These are phyloP conservation scores for Papiliotrema nemorosa DNA, from an alignment of 1,284 basidiomycete species.

Conservation along the genomic window DNA sequence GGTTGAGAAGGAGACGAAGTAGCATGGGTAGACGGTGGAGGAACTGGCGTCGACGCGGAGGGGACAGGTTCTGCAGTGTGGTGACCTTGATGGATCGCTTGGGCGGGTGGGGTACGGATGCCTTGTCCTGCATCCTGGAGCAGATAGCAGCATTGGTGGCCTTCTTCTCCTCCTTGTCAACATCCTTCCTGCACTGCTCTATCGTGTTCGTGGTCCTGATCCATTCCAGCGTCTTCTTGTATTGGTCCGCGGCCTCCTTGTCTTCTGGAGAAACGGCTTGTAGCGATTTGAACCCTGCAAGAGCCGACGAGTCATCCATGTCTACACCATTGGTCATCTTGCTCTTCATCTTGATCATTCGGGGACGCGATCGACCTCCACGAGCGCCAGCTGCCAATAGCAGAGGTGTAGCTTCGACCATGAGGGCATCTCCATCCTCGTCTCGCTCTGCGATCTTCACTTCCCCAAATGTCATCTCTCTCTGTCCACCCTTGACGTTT, in stretches of 20 bases:
- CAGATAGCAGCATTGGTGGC: conserved; percentile 17
- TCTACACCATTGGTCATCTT: conserved; percentile 11
- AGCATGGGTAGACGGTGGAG: conserved; percentile 17
- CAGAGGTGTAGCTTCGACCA: conserved; percentile 19
- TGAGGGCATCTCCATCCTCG: conserved; percentile 18
- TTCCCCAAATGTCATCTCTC: conserved; percentile 18
- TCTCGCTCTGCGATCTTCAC: conserved; percentile 9
- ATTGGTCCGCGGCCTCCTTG: conserved; percentile 9
- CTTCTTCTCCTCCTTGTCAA: background rate
- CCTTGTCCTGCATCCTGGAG: conserved; percentile 13
- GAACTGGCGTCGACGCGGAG: conserved; percentile 3
- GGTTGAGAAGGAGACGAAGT: conserved; percentile 18
- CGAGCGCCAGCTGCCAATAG: conserved; percentile 11
- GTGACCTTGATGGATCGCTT: conserved; percentile 20
- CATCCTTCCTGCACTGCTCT: conserved; percentile 7
- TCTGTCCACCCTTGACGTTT: conserved; percentile 16
- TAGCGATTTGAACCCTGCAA: conserved; percentile 9
- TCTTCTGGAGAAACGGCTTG: conserved; percentile 14
- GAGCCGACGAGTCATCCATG: conserved; percentile 8
- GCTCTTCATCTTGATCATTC: conserved; percentile 17
- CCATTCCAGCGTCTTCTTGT: conserved; percentile 10
- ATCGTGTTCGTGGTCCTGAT: conserved; percentile 15
- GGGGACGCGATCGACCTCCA: conserved; percentile 1
- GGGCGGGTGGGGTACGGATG: conserved; percentile 19
- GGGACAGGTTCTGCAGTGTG: conserved; percentile 15